A percentile compares a stretch with the other conserved stretches of the same genome.
Evolutionary conservation across 208 protist species (phyloP).

Genomic region (Porcisia deanei): DNA sequence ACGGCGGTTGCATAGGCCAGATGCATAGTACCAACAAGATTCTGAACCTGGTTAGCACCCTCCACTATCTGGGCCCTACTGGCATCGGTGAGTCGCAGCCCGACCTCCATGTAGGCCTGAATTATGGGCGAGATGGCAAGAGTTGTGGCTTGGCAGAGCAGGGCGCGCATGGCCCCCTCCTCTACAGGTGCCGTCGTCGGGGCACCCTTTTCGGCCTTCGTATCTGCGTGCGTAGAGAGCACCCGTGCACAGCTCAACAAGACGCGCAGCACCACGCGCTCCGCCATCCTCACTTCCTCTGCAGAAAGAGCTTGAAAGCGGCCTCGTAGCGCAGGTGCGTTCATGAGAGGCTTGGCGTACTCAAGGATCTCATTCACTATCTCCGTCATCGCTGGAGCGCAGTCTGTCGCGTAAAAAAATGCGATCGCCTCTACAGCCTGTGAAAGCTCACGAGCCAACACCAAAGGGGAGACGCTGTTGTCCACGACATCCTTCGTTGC

Average conservation of each 20-base stretch:
- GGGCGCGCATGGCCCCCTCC: neutral
- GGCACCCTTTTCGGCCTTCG: neutral
- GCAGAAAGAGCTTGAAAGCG: neutral
- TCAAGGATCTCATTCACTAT: conserved; percentile 19
- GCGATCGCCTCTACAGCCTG: conserved; percentile 27
- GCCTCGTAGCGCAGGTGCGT: neutral
- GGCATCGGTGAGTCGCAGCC: neutral
- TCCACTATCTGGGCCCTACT: neutral
- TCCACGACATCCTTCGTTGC: neutral
- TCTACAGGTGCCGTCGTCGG: neutral
- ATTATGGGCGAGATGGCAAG: conserved; percentile 4
- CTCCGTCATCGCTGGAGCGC: conserved; percentile 10
- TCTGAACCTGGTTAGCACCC: neutral
- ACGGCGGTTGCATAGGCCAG: conserved; percentile 1
- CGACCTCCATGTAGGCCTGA: neutral
- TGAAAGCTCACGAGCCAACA: conserved; percentile 1
- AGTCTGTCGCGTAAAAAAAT: conserved; percentile 30
- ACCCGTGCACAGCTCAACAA: conserved; percentile 26
- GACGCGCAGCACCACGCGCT: conserved; percentile 19
- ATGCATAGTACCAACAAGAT: neutral
- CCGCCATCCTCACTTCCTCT: conserved; percentile 9
- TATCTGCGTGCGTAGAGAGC: conserved; percentile 4
- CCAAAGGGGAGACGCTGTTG: neutral
- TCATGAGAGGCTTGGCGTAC: conserved; percentile 1
- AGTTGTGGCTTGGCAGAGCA: conserved; percentile 4